These are phyloP conservation scores for Suillus americanus DNA, from an alignment of 768 basidiomycete genomes.

Conservation along the genomic window DNA sequence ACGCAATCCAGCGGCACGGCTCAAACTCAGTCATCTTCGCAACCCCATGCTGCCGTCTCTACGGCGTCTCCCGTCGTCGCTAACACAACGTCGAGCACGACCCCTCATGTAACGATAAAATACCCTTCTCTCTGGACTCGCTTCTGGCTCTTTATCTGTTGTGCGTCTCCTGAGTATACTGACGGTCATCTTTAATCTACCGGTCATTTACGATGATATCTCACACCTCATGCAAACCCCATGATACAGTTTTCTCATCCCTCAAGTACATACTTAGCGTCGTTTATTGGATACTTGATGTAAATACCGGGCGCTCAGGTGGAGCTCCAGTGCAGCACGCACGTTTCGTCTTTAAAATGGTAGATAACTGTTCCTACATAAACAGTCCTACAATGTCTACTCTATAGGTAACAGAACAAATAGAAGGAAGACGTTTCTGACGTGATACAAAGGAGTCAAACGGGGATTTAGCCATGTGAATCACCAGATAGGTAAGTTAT, in stretches of 20 bases:
- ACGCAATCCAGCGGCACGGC: not conserved
- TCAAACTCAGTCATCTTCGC: not conserved
- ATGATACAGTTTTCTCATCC: not conserved
- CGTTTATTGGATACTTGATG: not conserved
- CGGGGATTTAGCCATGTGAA: no score
- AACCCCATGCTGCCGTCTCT: no score
- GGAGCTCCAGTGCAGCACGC: not conserved
- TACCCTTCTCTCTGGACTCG: not conserved
- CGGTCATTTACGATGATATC: not conserved
- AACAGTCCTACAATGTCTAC: no score
- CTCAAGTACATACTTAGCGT: not conserved
- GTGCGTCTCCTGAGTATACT: not conserved
- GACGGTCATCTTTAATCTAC: not conserved
- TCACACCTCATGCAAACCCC: not conserved
- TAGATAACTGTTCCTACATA: not conserved
- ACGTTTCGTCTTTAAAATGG: not conserved
- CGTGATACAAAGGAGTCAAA: no score
- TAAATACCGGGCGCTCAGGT: not conserved
- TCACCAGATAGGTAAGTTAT: no score
- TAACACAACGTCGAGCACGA: not conserved
- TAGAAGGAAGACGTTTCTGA: no score
- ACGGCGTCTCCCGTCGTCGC: no score
- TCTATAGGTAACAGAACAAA: no score
- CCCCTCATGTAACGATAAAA: no score
- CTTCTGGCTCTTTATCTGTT: not conserved